Base-by-base conservation (phyloP, 2,329 filamentous ascomycete species). In the Ceratocystis papillata region DNA sequence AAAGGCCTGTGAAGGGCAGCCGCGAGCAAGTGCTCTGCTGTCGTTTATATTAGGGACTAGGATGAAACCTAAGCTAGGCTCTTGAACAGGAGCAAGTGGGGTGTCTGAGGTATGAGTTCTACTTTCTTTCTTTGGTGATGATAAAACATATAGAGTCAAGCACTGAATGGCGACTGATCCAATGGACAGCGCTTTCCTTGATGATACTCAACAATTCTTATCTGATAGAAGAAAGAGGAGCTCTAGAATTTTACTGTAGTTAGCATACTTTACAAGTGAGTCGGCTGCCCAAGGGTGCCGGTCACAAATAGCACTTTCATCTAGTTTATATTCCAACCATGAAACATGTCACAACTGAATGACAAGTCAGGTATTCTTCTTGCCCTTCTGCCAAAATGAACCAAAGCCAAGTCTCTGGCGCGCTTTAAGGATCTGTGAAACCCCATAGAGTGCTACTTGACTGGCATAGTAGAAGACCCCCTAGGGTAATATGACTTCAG, bases 81-180 rank as follows among this genome's bases (percentile, higher is more conserved):
- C 33, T 37, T 37, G 33, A 7, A 10, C 33, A 10, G 33, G 33
- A 37, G 33, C 33, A 37, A 37, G 33, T 10, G 33, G 53, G 30
- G 30, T 33, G 1, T 33, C 53, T 20, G 55, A 8, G 20, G 55
- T n/a, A 17, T 5, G n/a, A 25, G 20, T 30, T 28, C 5, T 28
- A 5, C 28, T 57, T 59, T 33, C 17, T 67, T 82, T 83, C 37
- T 82, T 83, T 78, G 87, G 70, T 96, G 92, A 96, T 96, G 91
- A 96, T 85, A 84, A 87, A 80, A 66, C 82, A 41, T 87, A 92
- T 92, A 96, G 92, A 96, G 91, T 96, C 91, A 96, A 96, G 91
- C 91, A 90, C 92, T 89, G 89, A 96, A 84, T 83, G 71, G 46
- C 59, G 60, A 61, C 63, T 57, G 66, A 64, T 67, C 66, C 62